Conservation (phyloP, 2,329 filamentous ascomycete genomes). For the Calonectria montana region DNA sequence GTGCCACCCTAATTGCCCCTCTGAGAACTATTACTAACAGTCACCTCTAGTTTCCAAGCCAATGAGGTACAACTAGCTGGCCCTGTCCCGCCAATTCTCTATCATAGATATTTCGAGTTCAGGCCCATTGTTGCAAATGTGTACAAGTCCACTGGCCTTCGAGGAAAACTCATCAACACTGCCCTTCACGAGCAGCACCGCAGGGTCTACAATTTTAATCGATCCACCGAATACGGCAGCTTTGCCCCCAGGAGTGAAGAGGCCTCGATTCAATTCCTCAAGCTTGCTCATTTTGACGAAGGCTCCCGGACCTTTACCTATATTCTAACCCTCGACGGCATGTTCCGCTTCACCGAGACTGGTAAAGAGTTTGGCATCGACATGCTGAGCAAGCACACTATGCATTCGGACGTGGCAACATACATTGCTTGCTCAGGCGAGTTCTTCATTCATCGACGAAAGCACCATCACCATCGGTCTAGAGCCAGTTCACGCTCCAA, state of each 20-base stretch:
- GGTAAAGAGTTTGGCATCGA: slow-evolving; percentile 97
- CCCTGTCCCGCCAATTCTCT: slow-evolving; percentile 82
- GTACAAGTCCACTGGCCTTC: slow-evolving; percentile 82
- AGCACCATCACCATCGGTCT: slow-evolving; percentile 61
- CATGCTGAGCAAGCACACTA: slow-evolving; percentile 92
- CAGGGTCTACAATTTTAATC: slow-evolving; percentile 90
- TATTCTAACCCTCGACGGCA: slow-evolving; percentile 86
- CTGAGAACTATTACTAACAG: slow-evolving; percentile 24
- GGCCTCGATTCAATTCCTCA: slow-evolving; percentile 83
- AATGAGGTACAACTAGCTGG: slow-evolving; percentile 90
- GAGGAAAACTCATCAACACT: slow-evolving; percentile 83
- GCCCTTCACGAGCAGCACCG: slow-evolving; percentile 91
- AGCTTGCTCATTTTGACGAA: slow-evolving; percentile 87
- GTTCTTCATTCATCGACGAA: slow-evolving; percentile 82
- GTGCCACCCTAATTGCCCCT: slow-evolving; percentile 41
- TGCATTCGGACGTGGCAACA: slow-evolving; percentile 92
- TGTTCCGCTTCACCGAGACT: slow-evolving; percentile 93
- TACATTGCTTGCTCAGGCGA: slow-evolving; percentile 95
- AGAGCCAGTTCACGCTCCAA: slow-evolving; percentile 64
- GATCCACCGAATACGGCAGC: slow-evolving; percentile 76
- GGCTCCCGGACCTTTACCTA: slow-evolving; percentile 92
- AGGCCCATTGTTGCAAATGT: slow-evolving; percentile 89
- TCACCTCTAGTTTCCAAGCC: slow-evolving; percentile 79
- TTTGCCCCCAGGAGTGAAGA: slow-evolving; percentile 76
- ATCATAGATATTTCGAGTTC: slow-evolving; percentile 95